Evolutionary conservation across 257 asterid genomes (phyloP), one percentile per base, ranked within the genome.

Genomic region (Ajuga chamaepitys): DNA sequence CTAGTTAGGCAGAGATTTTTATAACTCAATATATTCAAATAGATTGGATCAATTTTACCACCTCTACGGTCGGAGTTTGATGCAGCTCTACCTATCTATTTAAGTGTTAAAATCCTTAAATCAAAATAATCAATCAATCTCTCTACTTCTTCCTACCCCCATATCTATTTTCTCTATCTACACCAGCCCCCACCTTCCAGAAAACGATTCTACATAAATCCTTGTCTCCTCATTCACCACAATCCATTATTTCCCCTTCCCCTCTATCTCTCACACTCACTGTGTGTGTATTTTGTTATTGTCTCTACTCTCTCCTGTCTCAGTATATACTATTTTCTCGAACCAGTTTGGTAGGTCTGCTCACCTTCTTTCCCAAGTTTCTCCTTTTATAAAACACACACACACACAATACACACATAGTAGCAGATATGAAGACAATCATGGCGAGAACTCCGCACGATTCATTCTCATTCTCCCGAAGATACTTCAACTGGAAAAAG

Each of bases 381-480:
- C 48, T 65, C 64, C 72, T 37, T 68, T 54, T 21, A 75, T 50
- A 61, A 32, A 47, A 35, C 10, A 18, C 10, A 48, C 22, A 64
- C 17, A 9, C 21, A 7, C 16, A 21, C 2, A 24, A 54, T 18
- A 10, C 0, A 10, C 24, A 3, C 25, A 52, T 5, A 48, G 21
- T 18, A 2, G 3, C 34, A 71, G 16, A 74, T 53, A 93, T 86
- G 96, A 90, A 68, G 83, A 35, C 95, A 32, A 83, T 84, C 81
- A 79, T 60, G 81, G 95, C 91, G 1, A 71, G 68, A 64, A 78
- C 72, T 67, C 84, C 83, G 1, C 83, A 87, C 30, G 95, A 90
- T 24, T 88, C 99, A 0, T 81, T 88, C 80, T 89, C 99, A 1
- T 86, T 93, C 78, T 93, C 99, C 17, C 81, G 96, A 26, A 70